These are phyloP conservation scores for Penicillium maclennaniae DNA, from an alignment of 495 filamentous ascomycete genomes.

Conservation along the genomic window DNA sequence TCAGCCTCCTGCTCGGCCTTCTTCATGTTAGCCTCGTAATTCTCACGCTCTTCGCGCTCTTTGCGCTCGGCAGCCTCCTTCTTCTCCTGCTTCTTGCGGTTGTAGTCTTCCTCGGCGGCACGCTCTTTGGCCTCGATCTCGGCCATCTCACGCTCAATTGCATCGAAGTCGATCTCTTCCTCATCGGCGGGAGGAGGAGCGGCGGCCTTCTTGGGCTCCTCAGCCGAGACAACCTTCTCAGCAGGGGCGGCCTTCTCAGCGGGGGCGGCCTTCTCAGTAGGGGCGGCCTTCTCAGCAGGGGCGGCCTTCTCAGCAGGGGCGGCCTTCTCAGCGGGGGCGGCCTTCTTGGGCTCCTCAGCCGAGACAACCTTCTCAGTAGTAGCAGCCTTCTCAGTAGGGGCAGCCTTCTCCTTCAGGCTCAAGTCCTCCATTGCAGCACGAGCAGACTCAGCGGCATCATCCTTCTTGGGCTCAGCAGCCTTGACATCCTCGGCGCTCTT, in stretches of 20 bases:
- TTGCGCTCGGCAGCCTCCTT: conserved; percentile 61
- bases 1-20: conserved; percentile 55
- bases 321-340: too few species aligned
- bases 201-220: conserved; percentile 32
- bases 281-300: conserved; percentile 29
- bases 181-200: conserved; percentile 31
- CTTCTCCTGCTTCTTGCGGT: conserved; percentile 56
- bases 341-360: conserved; percentile 33
- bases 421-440: conserved; percentile 34
- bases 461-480: conserved; percentile 40
- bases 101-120: conserved; percentile 56
- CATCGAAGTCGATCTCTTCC: conserved; percentile 51
- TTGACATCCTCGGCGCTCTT: conserved; percentile 47
- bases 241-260: conserved; percentile 27
- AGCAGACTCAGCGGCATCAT: conserved; percentile 35
- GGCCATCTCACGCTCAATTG: conserved; percentile 48
- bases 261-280: conserved; percentile 29
- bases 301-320: conserved; percentile 38
- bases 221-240: conserved; percentile 31
- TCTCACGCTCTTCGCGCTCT: conserved; percentile 46
- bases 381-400: conserved; percentile 29
- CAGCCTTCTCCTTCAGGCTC: conserved; percentile 37
- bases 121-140: conserved; percentile 58
- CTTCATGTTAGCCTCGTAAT: conserved; percentile 54
- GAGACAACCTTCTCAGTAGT: conserved; percentile 29